Base-by-base conservation (phyloP, 495 filamentous ascomycete genomes). In the Cairneyella variabilis region DNA sequence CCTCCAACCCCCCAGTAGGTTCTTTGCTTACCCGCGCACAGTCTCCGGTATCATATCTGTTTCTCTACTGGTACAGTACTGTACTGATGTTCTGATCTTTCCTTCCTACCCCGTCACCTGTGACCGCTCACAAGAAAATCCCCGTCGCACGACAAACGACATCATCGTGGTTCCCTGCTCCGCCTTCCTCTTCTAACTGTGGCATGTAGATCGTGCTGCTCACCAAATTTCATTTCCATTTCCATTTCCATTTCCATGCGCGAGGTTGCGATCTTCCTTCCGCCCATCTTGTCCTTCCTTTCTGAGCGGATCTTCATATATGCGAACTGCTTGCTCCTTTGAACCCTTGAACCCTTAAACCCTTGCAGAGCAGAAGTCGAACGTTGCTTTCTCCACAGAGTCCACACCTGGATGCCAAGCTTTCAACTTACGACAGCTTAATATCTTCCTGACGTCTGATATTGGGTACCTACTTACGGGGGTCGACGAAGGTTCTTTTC, bases 1-100 rank as follows among this genome's bases (percentile, higher is more conserved):
- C n/a, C n/a, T n/a, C n/a, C n/a, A n/a, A n/a, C 30, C 10, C 23
- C 21, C 21, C 14, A n/a, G 14, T 2, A 14, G 47, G 20, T 10
- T 8, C 34, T 12, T 22, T 18, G 36, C 23, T 4, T 23, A 11
- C 36, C 36, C 1, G 12, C 36, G 36, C 48, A 34, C 40, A 21
- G 41, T 23, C 51, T 36, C 27, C 8, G 12, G 59, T 65, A 58
- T 59, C 63, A 53, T 49, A 43, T 28, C 62, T 59, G 56, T 52
- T 46, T 66, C 54, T 60, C 63, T 53, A 58, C 45, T 38, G 38
- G 48, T 51, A 18, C 44, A n/a, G n/a, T n/a, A n/a, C n/a, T n/a
- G n/a, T n/a, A 45, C 34, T 41, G 38, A 30, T 30, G n/a, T 14
- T 44, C 49, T 42, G 30, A 25, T 56, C 45, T 40, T 22, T 18